These are phyloP conservation scores for Xylariaceae sp. DNA, from an alignment of 2,329 filamentous ascomycete genomes.

Conservation along the genomic window DNA sequence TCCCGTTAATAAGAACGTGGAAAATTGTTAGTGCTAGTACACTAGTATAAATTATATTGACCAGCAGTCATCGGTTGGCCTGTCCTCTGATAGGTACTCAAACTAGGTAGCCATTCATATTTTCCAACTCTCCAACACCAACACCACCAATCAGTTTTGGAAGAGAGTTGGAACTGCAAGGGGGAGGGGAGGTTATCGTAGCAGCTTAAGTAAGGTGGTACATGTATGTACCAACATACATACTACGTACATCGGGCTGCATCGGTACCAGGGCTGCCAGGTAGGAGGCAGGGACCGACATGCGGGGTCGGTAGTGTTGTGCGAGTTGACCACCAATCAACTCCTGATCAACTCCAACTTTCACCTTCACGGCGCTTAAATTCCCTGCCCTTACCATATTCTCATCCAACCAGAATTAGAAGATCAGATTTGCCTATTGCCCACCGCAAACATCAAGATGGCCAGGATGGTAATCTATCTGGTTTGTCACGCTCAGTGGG, in stretches of 20 bases:
- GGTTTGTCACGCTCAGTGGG: slow-evolving; percentile 35
- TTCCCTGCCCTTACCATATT: slow-evolving; percentile 31
- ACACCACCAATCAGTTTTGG: slow-evolving; percentile 18
- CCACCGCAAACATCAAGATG: slow-evolving; percentile 28
- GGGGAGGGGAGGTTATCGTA: no score
- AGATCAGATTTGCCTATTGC: slow-evolving; percentile 27
- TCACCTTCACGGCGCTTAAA: slow-evolving; percentile 36
- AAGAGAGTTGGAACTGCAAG: slow-evolving; percentile 21
- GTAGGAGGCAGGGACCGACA: slow-evolving; percentile 9
- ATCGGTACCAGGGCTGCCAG: background rate
- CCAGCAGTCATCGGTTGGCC: no score
- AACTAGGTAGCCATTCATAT: no score
- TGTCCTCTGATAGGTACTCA: no score
- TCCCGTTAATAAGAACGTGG: no score
- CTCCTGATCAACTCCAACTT: slow-evolving; percentile 32
- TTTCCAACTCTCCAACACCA: no score
- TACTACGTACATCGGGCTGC: no score
- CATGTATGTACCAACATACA: no score
- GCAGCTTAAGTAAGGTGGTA: no score
- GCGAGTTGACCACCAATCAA: slow-evolving; percentile 23
- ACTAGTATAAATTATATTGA: no score
- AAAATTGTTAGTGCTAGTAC: no score
- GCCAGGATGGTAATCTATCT: slow-evolving; percentile 31
- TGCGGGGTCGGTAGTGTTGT: slow-evolving; percentile 31
- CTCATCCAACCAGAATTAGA: slow-evolving; percentile 37